These are phyloP conservation scores for Ceratobasidium sp. DNA, from an alignment of 1,284 basidiomycete genomes.

Conservation along the genomic window DNA sequence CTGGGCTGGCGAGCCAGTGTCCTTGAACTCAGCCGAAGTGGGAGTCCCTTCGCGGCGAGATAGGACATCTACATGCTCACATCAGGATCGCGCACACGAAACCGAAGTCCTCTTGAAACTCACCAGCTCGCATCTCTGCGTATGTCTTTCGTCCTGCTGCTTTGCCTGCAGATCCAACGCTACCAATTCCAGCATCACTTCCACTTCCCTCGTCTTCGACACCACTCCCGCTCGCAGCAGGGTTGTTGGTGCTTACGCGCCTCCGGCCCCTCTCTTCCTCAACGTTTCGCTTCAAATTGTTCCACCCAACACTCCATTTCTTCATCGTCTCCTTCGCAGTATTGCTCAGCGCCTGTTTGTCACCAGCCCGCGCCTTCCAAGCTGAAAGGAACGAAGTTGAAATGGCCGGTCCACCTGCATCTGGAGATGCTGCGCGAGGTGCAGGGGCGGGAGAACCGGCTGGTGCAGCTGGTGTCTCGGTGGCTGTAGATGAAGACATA, in stretches of 20 bases:
- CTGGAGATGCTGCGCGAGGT: slow-evolving; percentile 19
- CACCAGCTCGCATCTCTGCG: slow-evolving; percentile 47
- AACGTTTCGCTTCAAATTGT: slow-evolving; percentile 79
- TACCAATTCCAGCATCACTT: slow-evolving; percentile 21
- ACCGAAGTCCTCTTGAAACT: background rate
- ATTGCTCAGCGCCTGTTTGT: slow-evolving; percentile 61
- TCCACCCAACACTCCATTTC: slow-evolving; percentile 72
- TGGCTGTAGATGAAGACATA: slow-evolving; percentile 9
- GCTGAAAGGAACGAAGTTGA: slow-evolving; percentile 51
- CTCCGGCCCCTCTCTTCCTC: slow-evolving; percentile 46
- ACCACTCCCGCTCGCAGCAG: slow-evolving; percentile 3
- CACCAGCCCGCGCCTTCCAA: slow-evolving; percentile 59
- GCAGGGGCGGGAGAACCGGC: background rate
- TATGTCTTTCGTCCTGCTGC: slow-evolving; percentile 46
- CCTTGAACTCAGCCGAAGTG: background rate
- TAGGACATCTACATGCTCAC: slow-evolving; percentile 21
- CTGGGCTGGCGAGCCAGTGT: slow-evolving; percentile 18
- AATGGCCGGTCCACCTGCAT: background rate
- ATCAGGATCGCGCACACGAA: background rate
- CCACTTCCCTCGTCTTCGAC: slow-evolving; percentile 41
- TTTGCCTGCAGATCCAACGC: slow-evolving; percentile 16
- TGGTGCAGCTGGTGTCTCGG: slow-evolving; percentile 7
- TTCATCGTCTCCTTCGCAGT: slow-evolving; percentile 62
- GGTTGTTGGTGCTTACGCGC: slow-evolving; percentile 6
- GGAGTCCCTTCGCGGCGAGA: slow-evolving; percentile 45